phyloP scores from a whole-genome alignment of 2,329 filamentous ascomycete species.

The Chaetomium strumarium region DNA sequence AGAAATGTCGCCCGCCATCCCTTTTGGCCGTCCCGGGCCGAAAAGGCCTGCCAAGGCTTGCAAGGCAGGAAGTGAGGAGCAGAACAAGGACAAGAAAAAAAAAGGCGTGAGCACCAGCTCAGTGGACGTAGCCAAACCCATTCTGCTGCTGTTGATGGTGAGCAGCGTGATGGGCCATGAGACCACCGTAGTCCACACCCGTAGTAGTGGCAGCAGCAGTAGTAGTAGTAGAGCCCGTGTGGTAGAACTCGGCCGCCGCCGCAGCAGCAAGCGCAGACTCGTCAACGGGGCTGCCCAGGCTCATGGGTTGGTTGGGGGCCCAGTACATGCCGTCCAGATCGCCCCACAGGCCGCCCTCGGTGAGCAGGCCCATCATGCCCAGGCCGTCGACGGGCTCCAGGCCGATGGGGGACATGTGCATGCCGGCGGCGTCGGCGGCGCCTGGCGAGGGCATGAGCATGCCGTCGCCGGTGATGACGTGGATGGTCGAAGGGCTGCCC shows the following conservation, averaged over 20 bases:
- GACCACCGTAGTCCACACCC: conserved; percentile 13
- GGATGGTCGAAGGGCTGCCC: conserved; percentile 22
- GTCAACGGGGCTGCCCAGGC: conserved; percentile 13
- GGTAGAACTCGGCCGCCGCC: conserved; percentile 18
- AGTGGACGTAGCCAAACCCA: conserved; percentile 39
- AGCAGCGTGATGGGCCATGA: conserved; percentile 31
- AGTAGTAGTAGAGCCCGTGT: conserved; percentile 9
- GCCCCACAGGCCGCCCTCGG: conserved; percentile 49
- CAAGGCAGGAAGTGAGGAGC: not conserved
- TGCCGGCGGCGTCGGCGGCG: conserved; percentile 28
- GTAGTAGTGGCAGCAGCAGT: not conserved
- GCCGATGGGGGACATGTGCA: conserved; percentile 48
- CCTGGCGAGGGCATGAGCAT: conserved; percentile 27
- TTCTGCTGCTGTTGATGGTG: not conserved
- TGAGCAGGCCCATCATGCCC: conserved; percentile 48
- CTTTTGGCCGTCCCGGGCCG: conserved; percentile 2
- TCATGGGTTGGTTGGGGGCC: conserved; percentile 22
- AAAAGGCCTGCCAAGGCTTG: conserved; percentile 4
- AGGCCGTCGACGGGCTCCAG: conserved; percentile 44
- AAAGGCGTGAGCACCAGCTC: not conserved
- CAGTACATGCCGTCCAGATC: conserved; percentile 52
- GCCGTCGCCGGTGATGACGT: conserved; percentile 33
- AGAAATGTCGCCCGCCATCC: not conserved
- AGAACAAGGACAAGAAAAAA: not conserved
- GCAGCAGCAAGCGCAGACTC: conserved; percentile 11